A percentile compares a stretch with the other conserved stretches of the same genome.
Conservation (phyloP, 345 rosid genomes). For the Eucalyptus shirleyi region DNA sequence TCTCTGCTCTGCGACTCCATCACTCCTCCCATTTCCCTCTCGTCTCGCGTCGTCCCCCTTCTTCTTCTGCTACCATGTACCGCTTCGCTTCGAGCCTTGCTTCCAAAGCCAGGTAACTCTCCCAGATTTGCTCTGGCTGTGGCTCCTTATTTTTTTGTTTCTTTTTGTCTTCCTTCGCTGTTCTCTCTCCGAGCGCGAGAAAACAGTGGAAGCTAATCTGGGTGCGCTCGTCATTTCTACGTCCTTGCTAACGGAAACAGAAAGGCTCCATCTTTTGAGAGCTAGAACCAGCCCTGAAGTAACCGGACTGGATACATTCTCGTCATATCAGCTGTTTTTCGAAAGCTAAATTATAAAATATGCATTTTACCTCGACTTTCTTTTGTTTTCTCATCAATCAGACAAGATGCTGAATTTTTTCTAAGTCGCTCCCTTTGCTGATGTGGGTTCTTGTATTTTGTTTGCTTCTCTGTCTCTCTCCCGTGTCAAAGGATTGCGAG, state of each 20-base stretch:
- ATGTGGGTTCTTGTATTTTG: neutral
- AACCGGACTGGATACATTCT: neutral
- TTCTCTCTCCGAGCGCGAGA: neutral
- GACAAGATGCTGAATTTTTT: neutral
- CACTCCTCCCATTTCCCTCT: neutral
- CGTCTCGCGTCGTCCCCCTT: neutral
- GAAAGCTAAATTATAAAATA: neutral
- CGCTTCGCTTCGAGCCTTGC: constrained; percentile 58
- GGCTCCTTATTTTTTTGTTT: neutral
- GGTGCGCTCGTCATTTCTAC: neutral
- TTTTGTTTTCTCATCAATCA: neutral
- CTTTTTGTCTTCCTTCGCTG: neutral
- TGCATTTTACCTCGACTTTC: neutral
- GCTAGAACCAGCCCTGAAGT: neutral
- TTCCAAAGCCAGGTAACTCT: constrained; percentile 43
- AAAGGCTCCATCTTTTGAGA: neutral
- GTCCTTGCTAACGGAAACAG: neutral
- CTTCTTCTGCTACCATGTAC: constrained; percentile 18
- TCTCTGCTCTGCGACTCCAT: neutral
- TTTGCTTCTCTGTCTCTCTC: neutral
- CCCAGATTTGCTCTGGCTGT: neutral
- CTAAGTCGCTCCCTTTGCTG: neutral
- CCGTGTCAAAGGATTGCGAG: constrained; percentile 35
- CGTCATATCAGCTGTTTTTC: neutral
- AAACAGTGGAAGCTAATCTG: neutral